Evolutionary conservation across 192 early-diverging fungal species (phyloP).

Genomic region (Rhizophagus clarus): DNA sequence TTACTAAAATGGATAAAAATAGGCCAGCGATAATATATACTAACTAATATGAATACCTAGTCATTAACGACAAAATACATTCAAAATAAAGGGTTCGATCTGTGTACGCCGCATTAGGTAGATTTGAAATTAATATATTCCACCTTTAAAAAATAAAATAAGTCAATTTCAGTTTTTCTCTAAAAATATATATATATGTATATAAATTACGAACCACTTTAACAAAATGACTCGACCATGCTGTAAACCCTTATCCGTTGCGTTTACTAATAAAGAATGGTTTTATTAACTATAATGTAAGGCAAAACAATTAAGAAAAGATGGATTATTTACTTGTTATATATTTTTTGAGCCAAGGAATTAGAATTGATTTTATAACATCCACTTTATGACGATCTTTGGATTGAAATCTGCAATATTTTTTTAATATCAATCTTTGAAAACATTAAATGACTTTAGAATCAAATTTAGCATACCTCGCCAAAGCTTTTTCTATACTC

Average conservation of each 20-base stretch:
- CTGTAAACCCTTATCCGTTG: background rate
- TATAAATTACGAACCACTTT: background rate
- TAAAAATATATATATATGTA: background rate
- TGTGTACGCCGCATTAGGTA: conserved; percentile 17
- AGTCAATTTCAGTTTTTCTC: background rate
- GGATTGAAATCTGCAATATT: conserved; percentile 23
- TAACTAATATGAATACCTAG: conserved; percentile 11
- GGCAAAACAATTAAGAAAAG: background rate
- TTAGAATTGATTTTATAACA: conserved; percentile 10
- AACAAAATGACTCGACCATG: background rate
- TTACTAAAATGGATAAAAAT: background rate
- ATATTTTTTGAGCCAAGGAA: conserved; percentile 30
- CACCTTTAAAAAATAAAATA: conserved; percentile 21
- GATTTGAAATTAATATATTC: conserved; percentile 19
- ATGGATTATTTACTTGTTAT: background rate
- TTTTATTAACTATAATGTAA: background rate
- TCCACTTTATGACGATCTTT: conserved; percentile 31
- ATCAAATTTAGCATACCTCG: background rate
- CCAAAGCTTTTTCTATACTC: conserved; percentile 19
- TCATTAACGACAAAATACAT: conserved; percentile 28
- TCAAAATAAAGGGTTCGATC: conserved; percentile 29
- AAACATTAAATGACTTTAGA: background rate
- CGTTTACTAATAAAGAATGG: background rate
- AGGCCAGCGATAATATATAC: background rate
- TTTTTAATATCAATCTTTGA: background rate